Percentiles rank a stretch among this genome's conserved stretches.
Conservation (phyloP, 1,284 basidiomycete genomes). For the Apiotrichum laibachii region DNA sequence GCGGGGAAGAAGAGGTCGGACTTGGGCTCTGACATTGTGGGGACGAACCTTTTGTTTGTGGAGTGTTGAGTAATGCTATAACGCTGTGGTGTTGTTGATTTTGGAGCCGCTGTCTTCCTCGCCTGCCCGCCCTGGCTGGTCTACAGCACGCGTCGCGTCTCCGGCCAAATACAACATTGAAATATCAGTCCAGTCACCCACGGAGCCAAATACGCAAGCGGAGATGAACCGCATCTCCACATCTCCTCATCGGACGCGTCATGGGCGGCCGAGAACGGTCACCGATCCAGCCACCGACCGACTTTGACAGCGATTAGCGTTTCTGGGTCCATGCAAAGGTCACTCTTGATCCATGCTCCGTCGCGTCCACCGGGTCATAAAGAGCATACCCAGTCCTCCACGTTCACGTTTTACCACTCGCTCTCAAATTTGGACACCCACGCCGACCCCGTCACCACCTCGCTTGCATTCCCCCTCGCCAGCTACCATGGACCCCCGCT, state of each 20-base stretch:
- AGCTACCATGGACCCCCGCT: slow-evolving; percentile 22
- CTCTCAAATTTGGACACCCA: not conserved
- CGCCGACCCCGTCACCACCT: not conserved
- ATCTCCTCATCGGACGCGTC: not conserved
- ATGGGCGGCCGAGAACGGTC: too few relatives aligned
- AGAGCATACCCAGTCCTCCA: too few relatives aligned
- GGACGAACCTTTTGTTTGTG: not conserved
- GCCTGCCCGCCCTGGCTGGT: not conserved
- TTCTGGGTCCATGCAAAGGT: too few relatives aligned
- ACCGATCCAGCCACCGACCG: too few relatives aligned
- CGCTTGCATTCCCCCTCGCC: too few relatives aligned
- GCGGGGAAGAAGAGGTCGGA: slow-evolving; percentile 24
- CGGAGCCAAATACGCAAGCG: slow-evolving; percentile 3
- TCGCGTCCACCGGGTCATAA: too few relatives aligned
- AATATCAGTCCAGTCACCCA: slow-evolving; percentile 10
- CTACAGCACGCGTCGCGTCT: slow-evolving; percentile 9
- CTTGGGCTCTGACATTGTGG: slow-evolving; percentile 2
- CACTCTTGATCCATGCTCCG: too few relatives aligned
- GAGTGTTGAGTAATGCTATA: too few relatives aligned
- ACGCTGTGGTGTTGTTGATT: not conserved
- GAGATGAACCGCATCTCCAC: not conserved
- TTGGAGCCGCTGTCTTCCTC: not conserved
- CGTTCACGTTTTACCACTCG: not conserved
- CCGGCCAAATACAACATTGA: not conserved
- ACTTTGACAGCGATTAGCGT: too few relatives aligned